Base-by-base conservation (phyloP, 768 basidiomycete genomes). In the Wakefieldia striispora region DNA sequence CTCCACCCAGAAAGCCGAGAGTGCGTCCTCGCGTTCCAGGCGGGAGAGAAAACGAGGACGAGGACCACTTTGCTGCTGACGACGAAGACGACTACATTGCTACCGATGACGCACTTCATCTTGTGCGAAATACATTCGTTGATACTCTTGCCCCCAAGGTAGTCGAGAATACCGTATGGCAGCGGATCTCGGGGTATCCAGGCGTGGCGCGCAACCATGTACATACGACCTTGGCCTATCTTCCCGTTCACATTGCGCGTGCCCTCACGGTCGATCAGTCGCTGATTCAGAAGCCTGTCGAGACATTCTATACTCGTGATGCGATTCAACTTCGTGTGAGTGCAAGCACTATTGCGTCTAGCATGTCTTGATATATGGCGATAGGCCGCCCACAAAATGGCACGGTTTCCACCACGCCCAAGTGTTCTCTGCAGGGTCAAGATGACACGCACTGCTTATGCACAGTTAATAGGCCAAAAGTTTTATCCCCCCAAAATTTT, bases 221-320 rank as follows among this genome's bases (percentile, higher is more conserved):
- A 9, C 97, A 99, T 63, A 67, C 67, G 10, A 83, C 94, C 0
- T 84, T 86, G 52, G 89, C 82, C 1, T 89, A 88, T 59, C 66
- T 99, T 8, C 94, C 97, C 5, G 53, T 73, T 14, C 88, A 92
- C 45, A 80, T 98, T 45, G 89, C 86, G 4, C 83, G 78, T 60
- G 85, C 88, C 0, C 73, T 99, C 26, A 64, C 73, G 7, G 68
- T 72, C 10, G 72, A 83, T 53, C 86, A 86, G 0, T 69, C 76
- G 2, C 77, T 99, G 13, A 75, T 95, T 14, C 93, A 97, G 59
- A 87, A 84, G 60, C 89, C 95, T 0, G 79, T 89, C 3, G 94
- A 95, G 68, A 80, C 88, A 4, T 99, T 99, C 67, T 99, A 99
- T 67, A 97, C 94, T 4, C 80, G 97, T 45, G 97, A 98, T 72